Percentiles rank a stretch among this genome's conserved stretches.
phyloP scores from a whole-genome alignment of 1,284 basidiomycete species.

The Hemileia vastatrix region DNA sequence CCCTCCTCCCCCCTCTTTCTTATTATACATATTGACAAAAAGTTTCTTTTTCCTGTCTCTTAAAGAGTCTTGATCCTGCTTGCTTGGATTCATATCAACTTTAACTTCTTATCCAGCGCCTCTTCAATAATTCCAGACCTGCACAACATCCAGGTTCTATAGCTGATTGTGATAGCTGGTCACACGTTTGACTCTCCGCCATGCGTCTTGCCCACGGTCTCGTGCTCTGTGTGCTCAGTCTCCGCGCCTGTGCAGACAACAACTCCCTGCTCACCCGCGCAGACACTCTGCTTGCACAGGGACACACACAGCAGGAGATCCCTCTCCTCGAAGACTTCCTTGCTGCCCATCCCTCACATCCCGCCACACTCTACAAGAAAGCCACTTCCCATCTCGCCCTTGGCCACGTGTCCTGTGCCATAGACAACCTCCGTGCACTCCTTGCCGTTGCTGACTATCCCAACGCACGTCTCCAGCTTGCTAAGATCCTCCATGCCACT shows the following conservation, averaged over 20 bases:
- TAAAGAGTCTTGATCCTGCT: conserved; percentile 67
- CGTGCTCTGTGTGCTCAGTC: too few species aligned
- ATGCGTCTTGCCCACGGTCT: too few species aligned
- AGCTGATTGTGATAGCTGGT: too few species aligned
- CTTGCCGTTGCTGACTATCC: conserved; percentile 63
- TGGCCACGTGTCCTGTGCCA: conserved; percentile 59
- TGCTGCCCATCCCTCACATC: conserved; percentile 37
- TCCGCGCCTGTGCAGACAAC: too few species aligned
- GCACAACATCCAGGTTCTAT: too few species aligned
- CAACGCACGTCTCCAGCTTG: conserved; percentile 73
- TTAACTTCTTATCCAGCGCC: conserved; percentile 61
- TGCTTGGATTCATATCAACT: too few species aligned
- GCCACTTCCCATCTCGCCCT: conserved; percentile 78
- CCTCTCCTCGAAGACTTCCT: conserved; percentile 13
- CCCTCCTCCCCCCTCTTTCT: conserved; percentile 69
- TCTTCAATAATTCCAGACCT: too few species aligned
- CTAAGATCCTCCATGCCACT: conserved; percentile 66
- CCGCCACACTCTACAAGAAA: conserved; percentile 69
- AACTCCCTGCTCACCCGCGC: too few species aligned
- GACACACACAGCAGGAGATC: conserved; percentile 7
- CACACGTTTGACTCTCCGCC: too few species aligned
- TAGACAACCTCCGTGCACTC: conserved; percentile 80
- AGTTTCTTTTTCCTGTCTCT: conserved; percentile 50
- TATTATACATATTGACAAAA: conserved; percentile 67
- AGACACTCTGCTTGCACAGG: conserved; percentile 12